Conservation (phyloP, 352 stramenopile species). For the Aphanomyces euteiches region DNA sequence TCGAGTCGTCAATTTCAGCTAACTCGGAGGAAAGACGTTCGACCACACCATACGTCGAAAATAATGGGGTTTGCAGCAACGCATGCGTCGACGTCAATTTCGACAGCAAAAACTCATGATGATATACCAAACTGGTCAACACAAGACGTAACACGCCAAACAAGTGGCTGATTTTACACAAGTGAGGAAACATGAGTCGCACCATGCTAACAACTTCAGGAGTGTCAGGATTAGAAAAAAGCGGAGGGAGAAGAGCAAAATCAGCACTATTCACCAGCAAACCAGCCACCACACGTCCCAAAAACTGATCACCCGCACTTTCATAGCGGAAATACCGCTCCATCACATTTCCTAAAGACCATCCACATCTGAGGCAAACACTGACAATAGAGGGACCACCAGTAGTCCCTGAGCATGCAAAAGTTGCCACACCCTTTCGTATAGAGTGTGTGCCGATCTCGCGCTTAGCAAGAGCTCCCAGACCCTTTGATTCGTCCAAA, state of each 20-base stretch:
- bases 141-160: neutral
- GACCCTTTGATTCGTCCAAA: too few relatives aligned
- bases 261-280: constrained; percentile 18
- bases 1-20: too few relatives aligned
- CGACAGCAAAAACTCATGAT: neutral
- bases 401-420: constrained; percentile 17
- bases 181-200: neutral
- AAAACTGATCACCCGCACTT: constrained; percentile 11
- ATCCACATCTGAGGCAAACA: constrained; percentile 25
- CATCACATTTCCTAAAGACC: constrained; percentile 20
- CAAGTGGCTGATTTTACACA: neutral
- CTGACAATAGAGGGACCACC: constrained; percentile 24
- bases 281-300: constrained; percentile 7
- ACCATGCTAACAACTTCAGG: neutral
- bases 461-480: neutral
- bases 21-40: neutral
- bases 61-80: neutral
- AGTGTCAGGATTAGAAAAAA: neutral
- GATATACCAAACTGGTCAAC: neutral
- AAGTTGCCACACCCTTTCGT: constrained; percentile 31
- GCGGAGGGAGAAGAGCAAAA: constrained; percentile 25
- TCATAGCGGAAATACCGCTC: constrained; percentile 29
- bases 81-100: neutral
- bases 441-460: constrained; percentile 21
- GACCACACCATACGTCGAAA: neutral